Percentiles rank a stretch among this genome's conserved stretches.
These are phyloP conservation scores for Dictyostelium intermedium DNA, from an alignment of 78 protist genomes.

Conservation along the genomic window DNA sequence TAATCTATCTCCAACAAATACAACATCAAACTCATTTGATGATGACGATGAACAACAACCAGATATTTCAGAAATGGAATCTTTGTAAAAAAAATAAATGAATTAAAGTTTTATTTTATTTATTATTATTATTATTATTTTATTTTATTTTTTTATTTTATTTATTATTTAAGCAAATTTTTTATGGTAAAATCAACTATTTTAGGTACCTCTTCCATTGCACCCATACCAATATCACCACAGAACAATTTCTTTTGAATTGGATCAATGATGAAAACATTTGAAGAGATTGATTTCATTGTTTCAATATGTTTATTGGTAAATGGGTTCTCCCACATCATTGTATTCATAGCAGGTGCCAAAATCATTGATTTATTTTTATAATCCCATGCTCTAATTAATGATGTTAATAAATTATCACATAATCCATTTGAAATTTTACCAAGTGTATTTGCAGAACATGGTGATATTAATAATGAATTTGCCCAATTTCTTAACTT, in stretches of 20 bases:
- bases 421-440: slow-evolving; percentile 89
- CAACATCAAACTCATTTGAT: neutral
- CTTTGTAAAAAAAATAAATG: neutral
- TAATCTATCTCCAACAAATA: neutral
- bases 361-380: slow-evolving; percentile 72
- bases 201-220: slow-evolving; percentile 27
- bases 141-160: neutral
- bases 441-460: slow-evolving; percentile 95
- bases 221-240: slow-evolving; percentile 86
- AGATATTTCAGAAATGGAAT: neutral
- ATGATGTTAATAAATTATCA: slow-evolving; percentile 88
- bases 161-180: too few relatives aligned
- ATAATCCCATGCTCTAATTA: slow-evolving; percentile 90
- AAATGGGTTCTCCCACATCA: slow-evolving; percentile 95
- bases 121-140: too few relatives aligned
- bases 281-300: slow-evolving; percentile 14
- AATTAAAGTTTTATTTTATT: neutral
- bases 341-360: slow-evolving; percentile 97
- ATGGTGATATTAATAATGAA: slow-evolving; percentile 91
- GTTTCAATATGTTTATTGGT: slow-evolving; percentile 81
- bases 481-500: slow-evolving; percentile 93
- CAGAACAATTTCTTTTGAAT: slow-evolving; percentile 88
- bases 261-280: slow-evolving; percentile 78
- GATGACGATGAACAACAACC: neutral
- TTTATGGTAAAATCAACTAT: slow-evolving; percentile 6